A percentile compares a stretch with the other conserved stretches of the same genome.
These are phyloP conservation scores for Chaetomium globosum DNA, from an alignment of 2,329 filamentous ascomycete species.

Conservation along the genomic window DNA sequence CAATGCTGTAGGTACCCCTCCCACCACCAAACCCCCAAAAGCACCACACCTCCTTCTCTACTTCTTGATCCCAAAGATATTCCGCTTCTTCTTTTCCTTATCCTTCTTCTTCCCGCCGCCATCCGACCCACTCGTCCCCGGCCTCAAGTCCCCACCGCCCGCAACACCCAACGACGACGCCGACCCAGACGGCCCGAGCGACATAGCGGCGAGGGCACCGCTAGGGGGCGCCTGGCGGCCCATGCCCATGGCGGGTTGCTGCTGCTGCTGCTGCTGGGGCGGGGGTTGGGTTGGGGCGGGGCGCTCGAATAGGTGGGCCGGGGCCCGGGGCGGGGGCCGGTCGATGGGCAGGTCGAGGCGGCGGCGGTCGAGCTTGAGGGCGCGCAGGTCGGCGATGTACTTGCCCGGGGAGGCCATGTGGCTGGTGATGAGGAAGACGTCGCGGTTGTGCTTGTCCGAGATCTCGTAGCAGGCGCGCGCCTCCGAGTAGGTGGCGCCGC, in stretches of 20 bases:
- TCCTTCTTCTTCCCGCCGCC: slow-evolving; percentile 53
- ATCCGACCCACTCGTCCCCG: slow-evolving; percentile 38
- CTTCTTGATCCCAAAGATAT: slow-evolving; percentile 43
- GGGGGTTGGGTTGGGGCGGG: slow-evolving; percentile 57
- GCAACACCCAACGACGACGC: slow-evolving; percentile 30
- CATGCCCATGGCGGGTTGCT: slow-evolving; percentile 40
- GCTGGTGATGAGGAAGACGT: slow-evolving; percentile 84
- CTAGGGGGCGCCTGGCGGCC: slow-evolving; percentile 48
- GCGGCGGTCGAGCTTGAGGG: slow-evolving; percentile 75
- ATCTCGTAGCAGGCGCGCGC: slow-evolving; percentile 86
- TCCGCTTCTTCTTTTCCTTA: slow-evolving; percentile 44
- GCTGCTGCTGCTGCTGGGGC: slow-evolving; percentile 44
- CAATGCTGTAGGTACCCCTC: too few relatives aligned
- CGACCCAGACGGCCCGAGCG: slow-evolving; percentile 42
- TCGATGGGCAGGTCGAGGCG: slow-evolving; percentile 80
- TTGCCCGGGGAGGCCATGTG: slow-evolving; percentile 89
- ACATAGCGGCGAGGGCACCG: slow-evolving; percentile 60
- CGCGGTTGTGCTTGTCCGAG: slow-evolving; percentile 69
- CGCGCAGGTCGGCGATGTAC: slow-evolving; percentile 65
- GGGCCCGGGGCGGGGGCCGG: slow-evolving; percentile 76
- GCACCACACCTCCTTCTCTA: slow-evolving; percentile 17
- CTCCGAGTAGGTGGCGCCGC: slow-evolving; percentile 92
- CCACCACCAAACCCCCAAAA: too few relatives aligned
- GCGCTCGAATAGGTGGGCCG: slow-evolving; percentile 82
- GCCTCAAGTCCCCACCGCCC: slow-evolving; percentile 28